phyloP scores from a whole-genome alignment of 768 basidiomycete genomes.

The Obba rivulosa region DNA sequence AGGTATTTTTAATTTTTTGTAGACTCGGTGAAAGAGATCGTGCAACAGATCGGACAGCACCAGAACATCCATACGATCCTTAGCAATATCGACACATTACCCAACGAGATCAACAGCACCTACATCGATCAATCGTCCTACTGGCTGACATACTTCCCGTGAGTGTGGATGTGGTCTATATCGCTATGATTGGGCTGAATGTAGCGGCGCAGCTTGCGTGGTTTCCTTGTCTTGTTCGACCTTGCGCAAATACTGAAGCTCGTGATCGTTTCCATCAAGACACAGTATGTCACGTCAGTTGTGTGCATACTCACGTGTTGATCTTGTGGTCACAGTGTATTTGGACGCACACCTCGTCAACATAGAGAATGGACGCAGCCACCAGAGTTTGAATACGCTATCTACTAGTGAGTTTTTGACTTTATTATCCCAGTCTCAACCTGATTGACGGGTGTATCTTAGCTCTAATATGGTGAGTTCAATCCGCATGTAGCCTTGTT shows the following conservation, averaged over 20 bases:
- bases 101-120: slow-evolving; percentile 70
- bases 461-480: slow-evolving; percentile 55
- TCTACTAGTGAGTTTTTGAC: slow-evolving; percentile 67
- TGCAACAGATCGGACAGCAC: slow-evolving; percentile 44
- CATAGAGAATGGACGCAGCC: slow-evolving; percentile 89
- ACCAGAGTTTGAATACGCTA: slow-evolving; percentile 81
- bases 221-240: slow-evolving; percentile 92
- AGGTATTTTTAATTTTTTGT: slow-evolving; percentile 21
- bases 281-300: slow-evolving; percentile 45
- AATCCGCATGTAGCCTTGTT: too few species aligned
- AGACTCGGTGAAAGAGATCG: slow-evolving; percentile 36
- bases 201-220: slow-evolving; percentile 64
- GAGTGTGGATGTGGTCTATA: slow-evolving; percentile 1
- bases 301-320: not conserved
- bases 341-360: slow-evolving; percentile 87
- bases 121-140: slow-evolving; percentile 91
- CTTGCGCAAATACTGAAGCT: slow-evolving; percentile 93
- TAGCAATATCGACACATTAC: slow-evolving; percentile 45
- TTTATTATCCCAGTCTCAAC: slow-evolving; percentile 9
- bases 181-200: not conserved
- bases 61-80: slow-evolving; percentile 42
- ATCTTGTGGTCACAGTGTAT: slow-evolving; percentile 38
- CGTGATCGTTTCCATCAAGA: slow-evolving; percentile 79
- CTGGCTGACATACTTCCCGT: slow-evolving; percentile 95
- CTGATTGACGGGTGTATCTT: slow-evolving; percentile 1